phyloP scores from a whole-genome alignment of 352 stramenopile genomes.

The Thalassiosira exigua region DNA sequence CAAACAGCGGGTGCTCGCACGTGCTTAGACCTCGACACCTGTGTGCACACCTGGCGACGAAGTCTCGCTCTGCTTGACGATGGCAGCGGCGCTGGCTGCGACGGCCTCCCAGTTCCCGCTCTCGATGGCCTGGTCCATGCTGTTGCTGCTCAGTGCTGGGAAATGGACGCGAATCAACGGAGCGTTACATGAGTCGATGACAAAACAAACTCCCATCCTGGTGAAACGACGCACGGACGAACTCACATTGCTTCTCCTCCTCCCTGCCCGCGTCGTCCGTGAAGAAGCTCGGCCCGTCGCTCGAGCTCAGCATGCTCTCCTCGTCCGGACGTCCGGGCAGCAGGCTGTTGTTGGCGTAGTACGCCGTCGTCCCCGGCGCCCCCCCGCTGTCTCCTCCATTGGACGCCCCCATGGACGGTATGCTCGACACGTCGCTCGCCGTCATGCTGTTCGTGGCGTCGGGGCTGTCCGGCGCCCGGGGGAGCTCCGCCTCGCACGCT shows the following conservation, averaged over 20 bases:
- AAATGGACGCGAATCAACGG: neutral
- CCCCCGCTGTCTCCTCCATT: conserved; percentile 1
- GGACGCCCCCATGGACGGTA: conserved; percentile 25
- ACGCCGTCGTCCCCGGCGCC: neutral
- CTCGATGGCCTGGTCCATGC: conserved; percentile 49
- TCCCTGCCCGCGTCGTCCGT: neutral
- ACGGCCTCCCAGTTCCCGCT: conserved; percentile 56
- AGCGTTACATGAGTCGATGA: too few species aligned
- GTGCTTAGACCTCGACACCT: too few species aligned
- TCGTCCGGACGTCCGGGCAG: conserved; percentile 30
- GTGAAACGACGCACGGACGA: too few species aligned
- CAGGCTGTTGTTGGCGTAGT: conserved; percentile 16
- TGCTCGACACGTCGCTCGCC: neutral
- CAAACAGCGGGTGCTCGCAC: too few species aligned
- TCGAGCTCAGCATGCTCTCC: conserved; percentile 18
- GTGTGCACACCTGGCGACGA: too few species aligned
- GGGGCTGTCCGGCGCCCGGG: neutral
- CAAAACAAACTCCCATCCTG: too few species aligned
- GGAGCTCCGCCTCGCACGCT: neutral
- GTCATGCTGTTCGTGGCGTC: conserved; percentile 28
- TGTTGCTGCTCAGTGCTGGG: too few species aligned
- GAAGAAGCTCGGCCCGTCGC: conserved; percentile 11
- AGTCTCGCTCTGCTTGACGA: conserved; percentile 34
- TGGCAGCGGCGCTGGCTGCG: conserved; percentile 31
- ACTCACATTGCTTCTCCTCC: too few species aligned